Conservation (phyloP, 441 rosid species). For the Populus hybrid region DNA sequence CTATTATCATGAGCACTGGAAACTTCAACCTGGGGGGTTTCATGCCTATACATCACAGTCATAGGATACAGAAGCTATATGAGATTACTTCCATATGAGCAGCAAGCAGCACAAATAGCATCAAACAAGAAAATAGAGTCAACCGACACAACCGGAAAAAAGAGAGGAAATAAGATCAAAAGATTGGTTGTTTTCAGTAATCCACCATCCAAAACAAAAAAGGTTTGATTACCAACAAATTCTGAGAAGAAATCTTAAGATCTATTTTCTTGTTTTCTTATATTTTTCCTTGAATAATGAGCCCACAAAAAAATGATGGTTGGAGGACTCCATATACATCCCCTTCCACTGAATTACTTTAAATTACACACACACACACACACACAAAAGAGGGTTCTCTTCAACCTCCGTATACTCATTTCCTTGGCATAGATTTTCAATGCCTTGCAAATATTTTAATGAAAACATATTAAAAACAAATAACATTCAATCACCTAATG, state of each 20-base stretch:
- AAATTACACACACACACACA: neutral
- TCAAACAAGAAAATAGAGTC: neutral
- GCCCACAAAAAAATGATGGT: neutral
- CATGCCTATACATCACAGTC: conserved; percentile 57
- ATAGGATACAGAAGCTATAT: conserved; percentile 10
- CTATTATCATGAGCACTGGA: conserved; percentile 82
- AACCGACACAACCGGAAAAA: neutral
- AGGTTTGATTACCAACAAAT: neutral
- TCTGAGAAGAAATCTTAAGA: neutral
- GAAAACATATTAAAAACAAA: neutral
- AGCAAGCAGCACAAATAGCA: conserved; percentile 1
- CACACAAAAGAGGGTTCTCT: neutral
- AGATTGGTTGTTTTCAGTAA: neutral
- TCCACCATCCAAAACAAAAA: neutral
- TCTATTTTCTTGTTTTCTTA: neutral
- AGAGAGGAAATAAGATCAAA: neutral
- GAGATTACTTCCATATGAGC: conserved; percentile 14
- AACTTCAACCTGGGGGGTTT: conserved; percentile 88
- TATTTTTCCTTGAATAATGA: neutral
- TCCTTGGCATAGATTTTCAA: neutral
- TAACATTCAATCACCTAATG: neutral
- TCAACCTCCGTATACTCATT: neutral
- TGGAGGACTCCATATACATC: neutral
- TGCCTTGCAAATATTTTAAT: neutral
- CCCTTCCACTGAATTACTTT: neutral